phyloP scores from a whole-genome alignment of 2,329 filamentous ascomycete species.

The Nothophaeocryptopus gaeumannii region DNA sequence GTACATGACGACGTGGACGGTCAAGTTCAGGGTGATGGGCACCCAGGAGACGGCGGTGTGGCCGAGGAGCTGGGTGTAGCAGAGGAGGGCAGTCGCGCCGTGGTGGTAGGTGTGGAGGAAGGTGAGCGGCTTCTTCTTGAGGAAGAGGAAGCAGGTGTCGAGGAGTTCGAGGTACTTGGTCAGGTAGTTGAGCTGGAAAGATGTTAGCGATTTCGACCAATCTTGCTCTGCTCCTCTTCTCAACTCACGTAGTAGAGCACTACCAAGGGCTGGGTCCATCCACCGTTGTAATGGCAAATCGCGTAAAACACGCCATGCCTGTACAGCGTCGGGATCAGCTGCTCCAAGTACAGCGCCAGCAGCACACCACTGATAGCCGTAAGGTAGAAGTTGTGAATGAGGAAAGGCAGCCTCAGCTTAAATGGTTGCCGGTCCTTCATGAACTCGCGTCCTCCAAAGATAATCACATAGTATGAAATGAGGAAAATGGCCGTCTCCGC shows the following conservation, averaged over 20 bases:
- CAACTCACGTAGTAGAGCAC: constrained; percentile 89
- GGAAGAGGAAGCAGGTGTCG: constrained; percentile 93
- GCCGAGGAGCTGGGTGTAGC: constrained; percentile 95
- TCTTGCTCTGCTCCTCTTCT: not conserved
- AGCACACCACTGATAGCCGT: constrained; percentile 79
- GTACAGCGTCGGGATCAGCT: constrained; percentile 78
- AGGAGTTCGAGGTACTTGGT: constrained; percentile 96
- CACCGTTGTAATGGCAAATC: constrained; percentile 77
- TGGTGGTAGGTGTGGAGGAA: constrained; percentile 99
- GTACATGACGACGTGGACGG: constrained; percentile 98
- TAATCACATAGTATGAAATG: constrained; percentile 84
- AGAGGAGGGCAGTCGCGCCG: constrained; percentile 91
- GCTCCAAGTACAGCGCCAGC: constrained; percentile 82
- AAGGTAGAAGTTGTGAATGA: constrained; percentile 94
- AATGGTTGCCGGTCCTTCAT: constrained; percentile 86
- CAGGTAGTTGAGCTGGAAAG: constrained; percentile 82
- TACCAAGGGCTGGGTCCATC: constrained; percentile 91
- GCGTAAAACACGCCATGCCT: constrained; percentile 81
- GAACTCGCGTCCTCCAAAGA: constrained; percentile 86
- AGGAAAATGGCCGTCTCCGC: constrained; percentile 78
- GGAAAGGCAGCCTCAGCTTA: constrained; percentile 85
- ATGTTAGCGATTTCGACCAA: constrained; percentile 9
- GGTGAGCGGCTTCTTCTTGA: constrained; percentile 99
- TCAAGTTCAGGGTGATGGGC: constrained; percentile 85
- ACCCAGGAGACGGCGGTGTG: constrained; percentile 94